Evolutionary conservation across 1,139 yeast genomes (phyloP).

Genomic region (Candida mesenterica): DNA sequence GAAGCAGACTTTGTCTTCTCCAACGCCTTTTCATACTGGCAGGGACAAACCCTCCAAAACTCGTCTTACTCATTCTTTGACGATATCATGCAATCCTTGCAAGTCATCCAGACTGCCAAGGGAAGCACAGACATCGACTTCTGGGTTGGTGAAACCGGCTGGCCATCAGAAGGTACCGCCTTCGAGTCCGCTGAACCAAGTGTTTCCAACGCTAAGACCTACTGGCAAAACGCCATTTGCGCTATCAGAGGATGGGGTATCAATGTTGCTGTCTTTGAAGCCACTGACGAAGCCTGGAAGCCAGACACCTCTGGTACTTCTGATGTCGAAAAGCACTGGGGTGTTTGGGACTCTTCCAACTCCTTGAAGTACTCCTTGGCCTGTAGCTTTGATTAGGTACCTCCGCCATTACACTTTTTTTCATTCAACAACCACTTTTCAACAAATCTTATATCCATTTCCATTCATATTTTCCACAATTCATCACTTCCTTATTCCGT

Average conservation of each 20-base stretch:
- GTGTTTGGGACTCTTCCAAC: conserved; percentile 66
- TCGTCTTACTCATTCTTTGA: conserved; percentile 89
- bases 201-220: conserved; percentile 67
- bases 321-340: conserved; percentile 92
- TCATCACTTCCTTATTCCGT: conserved; percentile 1
- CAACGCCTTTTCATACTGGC: conserved; percentile 98
- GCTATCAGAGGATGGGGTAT: conserved; percentile 95
- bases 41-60: conserved; percentile 81
- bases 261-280: conserved; percentile 89
- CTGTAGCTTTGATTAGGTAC: conserved; percentile 46
- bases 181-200: conserved; percentile 66
- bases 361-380: conserved; percentile 56
- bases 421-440: background rate
- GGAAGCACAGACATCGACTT: conserved; percentile 81
- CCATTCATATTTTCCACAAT: conserved; percentile 4
- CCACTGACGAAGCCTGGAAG: conserved; percentile 94
- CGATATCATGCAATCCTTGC: conserved; percentile 95
- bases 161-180: conserved; percentile 89
- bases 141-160: conserved; percentile 98
- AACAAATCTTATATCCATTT: conserved; percentile 3
- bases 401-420: background rate
- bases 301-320: conserved; percentile 82
- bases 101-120: conserved; percentile 77
- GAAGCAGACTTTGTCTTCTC: conserved; percentile 85
- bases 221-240: conserved; percentile 87